Evolutionary conservation across 176 grass and related monocot genomes (phyloP), one percentile per base, ranked within the genome.

Genomic region (Oryza meridionalis): DNA sequence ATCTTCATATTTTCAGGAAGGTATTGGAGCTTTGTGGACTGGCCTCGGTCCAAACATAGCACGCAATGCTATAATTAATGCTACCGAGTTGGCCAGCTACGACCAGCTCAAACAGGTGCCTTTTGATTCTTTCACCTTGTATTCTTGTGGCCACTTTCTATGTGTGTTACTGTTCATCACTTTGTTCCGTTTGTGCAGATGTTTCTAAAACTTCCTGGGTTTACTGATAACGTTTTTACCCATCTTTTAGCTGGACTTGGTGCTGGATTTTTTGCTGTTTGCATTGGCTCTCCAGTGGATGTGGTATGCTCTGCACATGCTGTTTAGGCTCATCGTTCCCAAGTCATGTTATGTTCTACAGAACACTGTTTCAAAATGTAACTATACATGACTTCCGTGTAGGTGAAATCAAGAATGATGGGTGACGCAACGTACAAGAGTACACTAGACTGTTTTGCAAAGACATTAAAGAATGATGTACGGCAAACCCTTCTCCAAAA

Each of bases 321-420:
- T 89, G 53, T 73, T 38, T 64, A 24, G 53, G 11, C 24, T 32
- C 29, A 31, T 15, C 15, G 6, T 51, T 51, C 49, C 38, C 38
- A 40, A 40, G 7, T 40, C 38, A 40, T 40, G 7, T 40, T 40
- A 40, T 40, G 38, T 40, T 40, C 7, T 8, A 40, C 38, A 40
- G 38, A 40, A 40, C 38, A 40, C 38, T 88, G 67, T 83, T 9
- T 66, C 16, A 4, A 31, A 43, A 29, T 84, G 66, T 50, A 44
- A 67, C 67, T 64, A 22, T 14, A 2, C 21, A 61, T 26, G 59
- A 75, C 13, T 8, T 40, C 7, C 38, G 1, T 40, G 38, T 89
- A 97, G 94, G 90, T 97, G 27, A 97, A 97, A 90, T 97, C 95
- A 58, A 97, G 95, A 92, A 97, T 94, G 95, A 97, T 97, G 95